Evolutionary conservation across 2,329 filamentous ascomycete genomes (phyloP), one percentile per base, ranked within the genome.

Genomic region (Microcera coccophila): DNA sequence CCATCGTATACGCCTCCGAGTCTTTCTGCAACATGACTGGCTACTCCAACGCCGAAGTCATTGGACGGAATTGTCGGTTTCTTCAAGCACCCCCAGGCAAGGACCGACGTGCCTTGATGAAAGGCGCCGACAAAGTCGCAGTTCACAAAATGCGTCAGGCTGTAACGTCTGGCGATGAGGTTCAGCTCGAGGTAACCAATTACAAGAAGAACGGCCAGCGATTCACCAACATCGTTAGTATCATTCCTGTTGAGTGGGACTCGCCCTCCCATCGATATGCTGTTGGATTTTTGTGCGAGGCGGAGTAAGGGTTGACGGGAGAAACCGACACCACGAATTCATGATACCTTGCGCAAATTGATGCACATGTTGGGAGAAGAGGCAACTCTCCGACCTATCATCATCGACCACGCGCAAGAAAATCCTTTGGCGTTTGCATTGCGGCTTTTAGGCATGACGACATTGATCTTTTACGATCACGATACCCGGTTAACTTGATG

Each of bases 1-100:
- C 90, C 3, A 89, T 95, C 46, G 79, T 94, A 8, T 95, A 94
- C 61, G 87, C 83, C 52, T 91, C 87, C 1, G 85, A 90, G 5
- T 78, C 87, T 21, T 95, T 94, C 61, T 78, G 82, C 54, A 72
- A 82, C 5, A 68, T 95, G 49, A 95, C 89, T 0, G 89, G 88
- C 20, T 95, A 95, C 63, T 77, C 78, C 1, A 74, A 77, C 47
- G 70, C 77, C 45, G 90, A 94, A 65, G 84, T 89, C 19, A 63
- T 90, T 4, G 89, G 88, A 11, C 74, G 78, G 35, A 95, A 95
- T 62, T 94, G 88, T 60, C 85, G 88, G 10, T 94, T 95, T 58
- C 73, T 95, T 12, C 90, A 95, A 60, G 79, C 79, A 0, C 87
- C 87, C 2, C 81, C 82, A 38, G 84, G 84, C 4, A 49, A 51